Conservation (phyloP, 176 grass and related monocot genomes). For the Tillandsia fasciculata region DNA sequence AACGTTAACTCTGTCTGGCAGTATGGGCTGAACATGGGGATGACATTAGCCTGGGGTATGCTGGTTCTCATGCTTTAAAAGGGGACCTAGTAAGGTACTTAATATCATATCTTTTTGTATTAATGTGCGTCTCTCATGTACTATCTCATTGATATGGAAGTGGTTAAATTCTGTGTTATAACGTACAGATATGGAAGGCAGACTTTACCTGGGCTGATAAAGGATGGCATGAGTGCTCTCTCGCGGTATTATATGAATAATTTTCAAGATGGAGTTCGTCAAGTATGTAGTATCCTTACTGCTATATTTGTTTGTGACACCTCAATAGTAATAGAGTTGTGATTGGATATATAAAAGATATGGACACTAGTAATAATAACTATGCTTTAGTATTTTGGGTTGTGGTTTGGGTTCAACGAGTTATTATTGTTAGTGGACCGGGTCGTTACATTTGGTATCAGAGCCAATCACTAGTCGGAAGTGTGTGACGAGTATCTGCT, state of each 20-base stretch:
- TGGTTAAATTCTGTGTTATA: slow-evolving; percentile 15
- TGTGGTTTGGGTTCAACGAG: too few relatives aligned
- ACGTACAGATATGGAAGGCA: slow-evolving; percentile 77
- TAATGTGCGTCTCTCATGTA: slow-evolving; percentile 1
- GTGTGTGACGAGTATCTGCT: too few relatives aligned
- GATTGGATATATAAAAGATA: too few relatives aligned
- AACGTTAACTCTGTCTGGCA: slow-evolving; percentile 27
- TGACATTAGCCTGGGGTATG: slow-evolving; percentile 92
- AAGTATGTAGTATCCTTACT: slow-evolving; percentile 36
- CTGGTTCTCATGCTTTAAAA: slow-evolving; percentile 91
- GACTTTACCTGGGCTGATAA: slow-evolving; percentile 86
- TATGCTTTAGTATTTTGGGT: too few relatives aligned
- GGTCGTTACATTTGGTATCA: too few relatives aligned
- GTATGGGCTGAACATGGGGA: slow-evolving; percentile 96
- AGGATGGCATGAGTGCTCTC: slow-evolving; percentile 87
- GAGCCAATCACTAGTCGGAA: too few relatives aligned
- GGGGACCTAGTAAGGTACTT: slow-evolving; percentile 86
- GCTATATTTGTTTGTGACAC: background rate
- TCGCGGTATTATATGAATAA: slow-evolving; percentile 99
- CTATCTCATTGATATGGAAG: slow-evolving; percentile 14
- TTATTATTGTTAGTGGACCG: too few relatives aligned
- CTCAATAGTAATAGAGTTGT: too few relatives aligned
- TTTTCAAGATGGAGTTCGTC: slow-evolving; percentile 87
- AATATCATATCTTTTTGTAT: background rate
- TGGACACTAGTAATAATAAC: too few relatives aligned